phyloP scores from a whole-genome alignment of 1,284 basidiomycete genomes.

The Fomes fomentarius region DNA sequence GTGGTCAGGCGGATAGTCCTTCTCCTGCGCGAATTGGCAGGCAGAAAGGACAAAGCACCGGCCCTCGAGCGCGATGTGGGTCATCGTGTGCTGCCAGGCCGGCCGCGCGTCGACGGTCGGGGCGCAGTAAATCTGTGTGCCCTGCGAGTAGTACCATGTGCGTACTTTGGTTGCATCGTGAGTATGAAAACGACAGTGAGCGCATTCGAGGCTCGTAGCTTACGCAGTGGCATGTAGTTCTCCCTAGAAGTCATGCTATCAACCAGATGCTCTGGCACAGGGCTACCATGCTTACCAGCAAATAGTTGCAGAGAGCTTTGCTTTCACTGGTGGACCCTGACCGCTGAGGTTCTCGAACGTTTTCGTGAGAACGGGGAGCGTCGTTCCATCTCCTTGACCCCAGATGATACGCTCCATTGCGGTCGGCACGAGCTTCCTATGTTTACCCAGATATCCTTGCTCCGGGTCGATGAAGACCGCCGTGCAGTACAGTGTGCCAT shows the following conservation, averaged over 20 bases:
- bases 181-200: background rate
- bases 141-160: constrained; percentile 62
- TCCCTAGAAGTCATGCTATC: constrained; percentile 47
- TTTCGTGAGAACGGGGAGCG: constrained; percentile 36
- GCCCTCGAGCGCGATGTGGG: constrained; percentile 77
- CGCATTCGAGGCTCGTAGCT: background rate
- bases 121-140: constrained; percentile 69
- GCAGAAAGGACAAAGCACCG: constrained; percentile 75
- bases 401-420: constrained; percentile 71
- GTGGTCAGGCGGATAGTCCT: constrained; percentile 63
- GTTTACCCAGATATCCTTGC: constrained; percentile 63
- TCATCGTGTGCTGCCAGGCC: constrained; percentile 68
- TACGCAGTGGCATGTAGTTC: constrained; percentile 77
- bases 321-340: constrained; percentile 36
- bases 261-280: background rate
- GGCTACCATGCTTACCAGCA: constrained; percentile 55
- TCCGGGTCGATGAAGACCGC: constrained; percentile 64
- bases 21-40: constrained; percentile 65
- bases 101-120: constrained; percentile 73
- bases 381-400: constrained; percentile 54
- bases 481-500: constrained; percentile 74
- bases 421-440: constrained; percentile 77
- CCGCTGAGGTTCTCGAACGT: constrained; percentile 27
- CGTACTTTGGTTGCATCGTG: constrained; percentile 43
- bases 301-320: constrained; percentile 64